Percentiles rank a stretch among this genome's conserved stretches.
Conservation (phyloP, 2,329 filamentous ascomycete species). For the Thermomyces lanuginosus region DNA sequence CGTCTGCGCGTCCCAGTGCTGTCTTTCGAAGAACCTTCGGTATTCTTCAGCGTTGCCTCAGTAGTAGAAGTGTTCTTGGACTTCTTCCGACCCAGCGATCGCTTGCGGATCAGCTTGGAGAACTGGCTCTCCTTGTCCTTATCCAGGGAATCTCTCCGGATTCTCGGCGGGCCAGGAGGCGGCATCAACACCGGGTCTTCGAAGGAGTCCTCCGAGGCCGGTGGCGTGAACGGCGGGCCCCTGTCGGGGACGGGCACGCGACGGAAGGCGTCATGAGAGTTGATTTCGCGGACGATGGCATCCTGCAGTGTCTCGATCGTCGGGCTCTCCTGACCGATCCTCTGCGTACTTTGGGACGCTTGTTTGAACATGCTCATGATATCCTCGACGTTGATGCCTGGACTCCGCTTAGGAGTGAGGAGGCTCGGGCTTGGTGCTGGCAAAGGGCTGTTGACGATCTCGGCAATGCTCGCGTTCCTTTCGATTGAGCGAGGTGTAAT, state of each 20-base stretch:
- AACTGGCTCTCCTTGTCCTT: constrained; percentile 18
- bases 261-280: constrained; percentile 28
- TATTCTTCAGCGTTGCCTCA: constrained; percentile 10
- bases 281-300: constrained; percentile 28
- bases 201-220: constrained; percentile 12
- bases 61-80: constrained; percentile 16
- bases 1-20: constrained; percentile 15
- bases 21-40: no score
- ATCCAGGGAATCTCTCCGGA: constrained; percentile 11
- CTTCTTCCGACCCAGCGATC: constrained; percentile 11
- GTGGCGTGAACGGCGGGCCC: constrained; percentile 21
- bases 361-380: constrained; percentile 28
- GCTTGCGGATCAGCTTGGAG: constrained; percentile 16
- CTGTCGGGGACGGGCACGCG: constrained; percentile 15
- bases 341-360: constrained; percentile 18
- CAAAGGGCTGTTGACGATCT: constrained; percentile 27
- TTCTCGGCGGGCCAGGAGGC: constrained; percentile 6
- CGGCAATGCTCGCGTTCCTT: constrained; percentile 25
- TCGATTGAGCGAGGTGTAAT: no score
- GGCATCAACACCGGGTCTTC: constrained; percentile 7
- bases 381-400: constrained; percentile 21
- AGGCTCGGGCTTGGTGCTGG: constrained; percentile 13
- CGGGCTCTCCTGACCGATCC: constrained; percentile 14
- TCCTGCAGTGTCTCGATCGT: constrained; percentile 28
- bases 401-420: constrained; percentile 10